Percentiles rank a stretch among this genome's conserved stretches.
These are phyloP conservation scores for Flaveria sonorensis DNA, from an alignment of 129 eudicot species.

Conservation along the genomic window DNA sequence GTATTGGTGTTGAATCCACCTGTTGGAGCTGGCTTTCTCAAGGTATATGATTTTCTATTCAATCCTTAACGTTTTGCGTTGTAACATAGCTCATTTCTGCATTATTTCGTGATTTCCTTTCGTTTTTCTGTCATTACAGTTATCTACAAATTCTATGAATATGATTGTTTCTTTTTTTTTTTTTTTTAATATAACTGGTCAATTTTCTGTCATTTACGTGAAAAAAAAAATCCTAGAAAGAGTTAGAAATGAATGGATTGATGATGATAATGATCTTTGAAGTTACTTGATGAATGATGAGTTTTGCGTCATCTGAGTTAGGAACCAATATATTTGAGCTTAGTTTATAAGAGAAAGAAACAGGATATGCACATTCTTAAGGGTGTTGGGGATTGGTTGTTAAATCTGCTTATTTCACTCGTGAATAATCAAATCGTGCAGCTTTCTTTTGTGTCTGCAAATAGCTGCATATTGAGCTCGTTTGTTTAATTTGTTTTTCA, in stretches of 20 bases:
- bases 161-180: neutral
- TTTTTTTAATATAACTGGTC: neutral
- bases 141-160: neutral
- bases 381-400: neutral
- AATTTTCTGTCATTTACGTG: neutral
- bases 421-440: too few species aligned
- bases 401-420: too few species aligned
- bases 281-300: neutral
- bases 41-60: constrained; percentile 36
- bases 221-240: neutral
- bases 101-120: neutral
- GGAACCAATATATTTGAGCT: neutral
- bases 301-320: constrained; percentile 5
- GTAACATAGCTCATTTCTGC: neutral
- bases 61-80: neutral
- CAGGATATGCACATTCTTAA: neutral
- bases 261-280: neutral
- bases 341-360: neutral
- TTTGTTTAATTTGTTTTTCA: neutral
- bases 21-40: constrained; percentile 88
- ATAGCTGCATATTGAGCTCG: neutral
- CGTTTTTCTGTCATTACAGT: neutral
- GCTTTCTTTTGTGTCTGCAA: too few species aligned
- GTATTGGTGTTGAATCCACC: constrained; percentile 55
- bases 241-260: constrained; percentile 4